A percentile compares a stretch with the other conserved stretches of the same genome.
These are phyloP conservation scores for Xylaria sp. DNA, from an alignment of 2,329 filamentous ascomycete genomes.

Conservation along the genomic window DNA sequence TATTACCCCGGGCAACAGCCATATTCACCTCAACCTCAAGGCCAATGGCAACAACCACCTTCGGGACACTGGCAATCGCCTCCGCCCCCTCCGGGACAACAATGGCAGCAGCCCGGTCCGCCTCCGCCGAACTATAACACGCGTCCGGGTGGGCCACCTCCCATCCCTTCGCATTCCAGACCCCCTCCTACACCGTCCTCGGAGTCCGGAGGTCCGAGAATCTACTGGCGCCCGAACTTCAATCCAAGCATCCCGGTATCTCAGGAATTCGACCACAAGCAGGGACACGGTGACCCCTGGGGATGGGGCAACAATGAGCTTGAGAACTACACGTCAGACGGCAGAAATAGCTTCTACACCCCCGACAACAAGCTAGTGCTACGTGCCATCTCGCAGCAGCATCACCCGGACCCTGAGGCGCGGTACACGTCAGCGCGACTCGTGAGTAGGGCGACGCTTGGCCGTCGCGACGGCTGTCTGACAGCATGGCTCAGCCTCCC, in stretches of 20 bases:
- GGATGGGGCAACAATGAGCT: slow-evolving; percentile 72
- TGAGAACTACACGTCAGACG: slow-evolving; percentile 63
- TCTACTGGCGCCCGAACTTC: slow-evolving; percentile 66
- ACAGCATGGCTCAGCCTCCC: slow-evolving; percentile 63
- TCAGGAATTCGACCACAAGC: slow-evolving; percentile 64
- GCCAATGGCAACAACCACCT: slow-evolving; percentile 30
- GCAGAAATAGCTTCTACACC: slow-evolving; percentile 65
- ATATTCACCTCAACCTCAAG: slow-evolving; percentile 28
- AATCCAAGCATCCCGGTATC: slow-evolving; percentile 57
- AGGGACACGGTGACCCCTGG: slow-evolving; percentile 62
- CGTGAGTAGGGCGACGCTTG: slow-evolving; percentile 62
- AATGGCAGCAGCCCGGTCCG: slow-evolving; percentile 29
- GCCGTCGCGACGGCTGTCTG: slow-evolving; percentile 62
- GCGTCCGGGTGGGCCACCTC: slow-evolving; percentile 38
- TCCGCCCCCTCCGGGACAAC: slow-evolving; percentile 27
- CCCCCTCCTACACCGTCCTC: slow-evolving; percentile 27
- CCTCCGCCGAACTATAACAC: slow-evolving; percentile 39
- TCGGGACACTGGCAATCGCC: slow-evolving; percentile 35
- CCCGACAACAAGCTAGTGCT: slow-evolving; percentile 62
- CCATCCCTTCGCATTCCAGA: slow-evolving; percentile 39
- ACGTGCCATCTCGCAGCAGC: slow-evolving; percentile 57
- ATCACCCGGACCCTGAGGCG: slow-evolving; percentile 50
- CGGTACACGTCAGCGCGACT: slow-evolving; percentile 66
- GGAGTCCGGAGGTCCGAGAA: slow-evolving; percentile 19
- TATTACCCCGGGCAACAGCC: slow-evolving; percentile 44